phyloP scores from a whole-genome alignment of 331 rosid genomes.

The Pyracantha coccinea region DNA sequence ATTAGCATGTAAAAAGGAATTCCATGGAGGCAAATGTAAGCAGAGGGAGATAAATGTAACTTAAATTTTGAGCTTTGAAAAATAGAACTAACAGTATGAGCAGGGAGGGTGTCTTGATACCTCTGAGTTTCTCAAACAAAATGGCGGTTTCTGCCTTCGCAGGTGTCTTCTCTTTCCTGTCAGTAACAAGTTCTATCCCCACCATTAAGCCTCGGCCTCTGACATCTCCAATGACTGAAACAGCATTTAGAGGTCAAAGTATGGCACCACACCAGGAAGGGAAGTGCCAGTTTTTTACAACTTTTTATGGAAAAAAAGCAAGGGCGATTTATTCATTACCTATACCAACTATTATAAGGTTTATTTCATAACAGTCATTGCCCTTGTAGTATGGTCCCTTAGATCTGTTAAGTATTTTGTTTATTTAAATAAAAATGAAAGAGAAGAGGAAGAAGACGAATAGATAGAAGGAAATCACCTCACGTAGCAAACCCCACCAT shows the following conservation, averaged over 20 bases:
- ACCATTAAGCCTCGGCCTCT: constrained; percentile 84
- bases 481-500: neutral
- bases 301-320: no score
- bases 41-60: neutral
- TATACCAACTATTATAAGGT: no score
- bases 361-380: no score
- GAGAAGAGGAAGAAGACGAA: neutral
- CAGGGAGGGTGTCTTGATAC: constrained; percentile 20
- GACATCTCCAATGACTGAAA: constrained; percentile 73
- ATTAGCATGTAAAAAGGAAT: constrained; percentile 9
- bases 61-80: neutral
- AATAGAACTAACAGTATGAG: neutral
- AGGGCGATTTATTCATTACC: no score
- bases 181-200: constrained; percentile 67
- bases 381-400: no score
- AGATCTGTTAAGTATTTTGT: no score
- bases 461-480: neutral
- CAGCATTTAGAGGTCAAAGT: neutral
- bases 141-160: constrained; percentile 72
- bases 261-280: constrained; percentile 3
- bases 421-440: no score
- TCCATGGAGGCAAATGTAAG: neutral
- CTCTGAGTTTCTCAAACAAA: constrained; percentile 74
- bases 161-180: constrained; percentile 52
- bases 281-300: neutral